Base-by-base conservation (phyloP, 768 basidiomycete genomes). In the Lepiota brunneoincarnata region DNA sequence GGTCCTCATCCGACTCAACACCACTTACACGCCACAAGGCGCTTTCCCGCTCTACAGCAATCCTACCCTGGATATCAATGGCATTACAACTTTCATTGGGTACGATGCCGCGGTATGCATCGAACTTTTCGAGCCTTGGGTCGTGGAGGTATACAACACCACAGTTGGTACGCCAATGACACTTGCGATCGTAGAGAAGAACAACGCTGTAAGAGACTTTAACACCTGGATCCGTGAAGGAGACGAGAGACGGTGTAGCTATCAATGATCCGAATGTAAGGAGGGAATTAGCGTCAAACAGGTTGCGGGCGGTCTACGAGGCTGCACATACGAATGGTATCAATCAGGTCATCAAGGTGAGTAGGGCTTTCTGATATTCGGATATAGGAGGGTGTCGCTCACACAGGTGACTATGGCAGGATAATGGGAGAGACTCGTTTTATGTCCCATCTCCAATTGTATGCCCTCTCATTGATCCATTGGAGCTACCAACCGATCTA, bases 371-470 rank as follows among this genome's bases (percentile, higher is more conserved):
- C 60, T 41, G 39, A n/a, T 15, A 23, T 23, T 37, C 36, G 43
- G 34, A 36, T 43, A 20, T 28, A 15, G 9, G 38, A 49, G n/a
- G 2, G 15, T 12, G 11, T 26, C 24, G 11, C 23, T 56, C 24
- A 54, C 31, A 39, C 34, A 15, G 12, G 20, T 2, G 4, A 34
- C 4, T 18, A n/a, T 43, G 71, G 70, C 31, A 31, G 31, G 75
- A 75, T 52, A 76, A 73, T 46, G 74, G 72, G 11, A 61, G 72
- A 14, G 73, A 73, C 51, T 51, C 66, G 3, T 65, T 44, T 20
- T 77, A 76, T 56, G 72, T 72, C 7, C 74, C 76, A 17, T 71
- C 71, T 4, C 74, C 73, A n/a, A 70, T 69, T 37, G 75, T 76
- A 49, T 40, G 66, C 51, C 36, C 12, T n/a, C 20, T 18, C 31